Evolutionary conservation across 768 basidiomycete genomes (phyloP), one percentile per base, ranked within the genome.

Genomic region (Kwoniella shandongensis): DNA sequence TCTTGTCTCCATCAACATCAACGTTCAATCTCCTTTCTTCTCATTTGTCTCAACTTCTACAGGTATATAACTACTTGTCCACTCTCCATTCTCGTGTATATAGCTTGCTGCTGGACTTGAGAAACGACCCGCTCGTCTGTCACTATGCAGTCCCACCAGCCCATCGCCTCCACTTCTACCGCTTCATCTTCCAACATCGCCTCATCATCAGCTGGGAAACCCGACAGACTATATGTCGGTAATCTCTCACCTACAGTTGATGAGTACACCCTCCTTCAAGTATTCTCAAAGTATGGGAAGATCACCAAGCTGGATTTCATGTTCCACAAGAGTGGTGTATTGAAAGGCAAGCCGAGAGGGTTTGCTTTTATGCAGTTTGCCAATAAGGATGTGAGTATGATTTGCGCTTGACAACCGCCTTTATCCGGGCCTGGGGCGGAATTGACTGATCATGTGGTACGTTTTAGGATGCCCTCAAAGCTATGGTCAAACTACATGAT

Each of bases 311-410:
- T 97, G 49, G 96, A 99, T 77, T 97, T 86, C 76, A 81, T 97
- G 61, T 97, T 97, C 72, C 93, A 99, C 81, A 97, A 94, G 78
- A 80, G 87, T 0, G 96, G 94, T 0, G 81, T 85, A 12, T 77
- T 86, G 69, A 92, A 87, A 73, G 96, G 96, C 17, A 96, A 89
- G 74, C 93, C 96, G 0, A 81, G 93, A 12, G 94, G 96, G 4
- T 98, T 94, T 76, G 93, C 92, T 0, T 99, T 98, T 66, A 78
- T 99, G 30, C 90, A 97, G 78, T 97, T 86, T 69, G 81, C 81
- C 27, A 82, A 82, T 41, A 81, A 85, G 78, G 84, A 85, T 78
- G 94, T 98, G 78, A 81, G 89, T 86, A 49, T 20, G 22, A n/a
- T n/a, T n/a, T n/a, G n/a, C n/a, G n/a, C n/a, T n/a, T n/a, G n/a